These are phyloP conservation scores for Ceratocystis papillata DNA, from an alignment of 2,329 filamentous ascomycete species.

Conservation along the genomic window DNA sequence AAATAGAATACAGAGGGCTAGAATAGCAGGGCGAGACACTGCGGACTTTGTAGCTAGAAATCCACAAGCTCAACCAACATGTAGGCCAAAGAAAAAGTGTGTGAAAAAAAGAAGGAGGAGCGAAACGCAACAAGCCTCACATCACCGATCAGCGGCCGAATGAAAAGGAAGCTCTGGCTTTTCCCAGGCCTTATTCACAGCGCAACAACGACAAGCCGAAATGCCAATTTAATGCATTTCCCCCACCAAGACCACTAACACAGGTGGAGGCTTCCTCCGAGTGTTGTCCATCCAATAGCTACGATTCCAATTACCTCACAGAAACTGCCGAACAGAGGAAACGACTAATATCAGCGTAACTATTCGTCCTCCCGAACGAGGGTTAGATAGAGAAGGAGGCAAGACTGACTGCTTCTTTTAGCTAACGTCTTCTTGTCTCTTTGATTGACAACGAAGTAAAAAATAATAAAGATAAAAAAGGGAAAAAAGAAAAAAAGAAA, in stretches of 20 bases:
- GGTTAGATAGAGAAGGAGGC: not conserved
- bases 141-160: not conserved
- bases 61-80: not conserved
- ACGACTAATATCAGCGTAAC: slow-evolving; percentile 8
- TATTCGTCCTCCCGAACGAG: not conserved
- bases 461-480: not conserved
- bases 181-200: not conserved
- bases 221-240: not conserved
- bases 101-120: not conserved
- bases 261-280: slow-evolving; percentile 1
- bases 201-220: not conserved
- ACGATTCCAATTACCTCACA: slow-evolving; percentile 14
- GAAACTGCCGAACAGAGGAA: not conserved
- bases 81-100: not conserved
- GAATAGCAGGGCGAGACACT: not conserved
- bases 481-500: not conserved
- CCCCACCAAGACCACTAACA: not conserved
- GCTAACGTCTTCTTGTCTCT: not conserved
- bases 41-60: not conserved
- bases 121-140: not conserved
- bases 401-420: slow-evolving; percentile 6
- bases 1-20: not conserved
- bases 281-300: not conserved
- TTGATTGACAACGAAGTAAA: no score
- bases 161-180: not conserved